Evolutionary conservation across 2,329 filamentous ascomycete species (phyloP).

Genomic region (Hawksworthiomyces lignivorus): DNA sequence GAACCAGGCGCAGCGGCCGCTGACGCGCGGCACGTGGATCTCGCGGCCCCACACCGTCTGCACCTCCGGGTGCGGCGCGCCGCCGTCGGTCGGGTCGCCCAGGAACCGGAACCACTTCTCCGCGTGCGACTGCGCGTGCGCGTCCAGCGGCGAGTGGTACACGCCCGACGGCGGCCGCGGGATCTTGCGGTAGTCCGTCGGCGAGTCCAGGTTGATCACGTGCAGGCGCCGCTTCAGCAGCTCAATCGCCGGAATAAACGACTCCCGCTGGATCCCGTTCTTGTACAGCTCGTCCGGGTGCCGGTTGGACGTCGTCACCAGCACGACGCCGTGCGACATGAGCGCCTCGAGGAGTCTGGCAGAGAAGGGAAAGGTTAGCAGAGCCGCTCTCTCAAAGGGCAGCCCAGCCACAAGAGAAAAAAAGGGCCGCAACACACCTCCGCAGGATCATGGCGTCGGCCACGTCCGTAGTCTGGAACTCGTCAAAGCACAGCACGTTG

Average conservation of each 20-base stretch:
- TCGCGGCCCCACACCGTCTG: conserved; percentile 91
- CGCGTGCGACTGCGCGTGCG: conserved; percentile 68
- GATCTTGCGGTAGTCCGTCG: conserved; percentile 96
- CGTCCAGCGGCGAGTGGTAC: conserved; percentile 82
- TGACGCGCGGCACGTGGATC: conserved; percentile 79
- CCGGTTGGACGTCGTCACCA: conserved; percentile 95
- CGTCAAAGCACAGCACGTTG: conserved; percentile 91
- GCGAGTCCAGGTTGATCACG: conserved; percentile 90
- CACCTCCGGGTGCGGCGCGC: conserved; percentile 64
- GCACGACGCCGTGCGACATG: conserved; percentile 93
- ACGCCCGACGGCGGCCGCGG: conserved; percentile 87
- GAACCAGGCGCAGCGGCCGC: conserved; percentile 82
- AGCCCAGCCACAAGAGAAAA: too few relatives aligned
- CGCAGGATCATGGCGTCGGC: conserved; percentile 97
- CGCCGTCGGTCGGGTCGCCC: conserved; percentile 72
- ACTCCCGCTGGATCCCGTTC: conserved; percentile 93
- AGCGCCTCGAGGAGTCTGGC: conserved; percentile 78
- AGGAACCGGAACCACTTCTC: conserved; percentile 95
- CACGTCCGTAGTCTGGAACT: conserved; percentile 98
- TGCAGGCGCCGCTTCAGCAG: conserved; percentile 77
- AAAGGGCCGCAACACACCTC: too few relatives aligned
- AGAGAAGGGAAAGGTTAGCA: neutral
- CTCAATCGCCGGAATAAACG: conserved; percentile 90
- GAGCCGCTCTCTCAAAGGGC: too few relatives aligned
- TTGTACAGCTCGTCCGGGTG: conserved; percentile 95